Percentiles rank a stretch among this genome's conserved stretches.
Evolutionary conservation across 306 rosid genomes (phyloP).

Genomic region (Hylodesmum podocarpum): DNA sequence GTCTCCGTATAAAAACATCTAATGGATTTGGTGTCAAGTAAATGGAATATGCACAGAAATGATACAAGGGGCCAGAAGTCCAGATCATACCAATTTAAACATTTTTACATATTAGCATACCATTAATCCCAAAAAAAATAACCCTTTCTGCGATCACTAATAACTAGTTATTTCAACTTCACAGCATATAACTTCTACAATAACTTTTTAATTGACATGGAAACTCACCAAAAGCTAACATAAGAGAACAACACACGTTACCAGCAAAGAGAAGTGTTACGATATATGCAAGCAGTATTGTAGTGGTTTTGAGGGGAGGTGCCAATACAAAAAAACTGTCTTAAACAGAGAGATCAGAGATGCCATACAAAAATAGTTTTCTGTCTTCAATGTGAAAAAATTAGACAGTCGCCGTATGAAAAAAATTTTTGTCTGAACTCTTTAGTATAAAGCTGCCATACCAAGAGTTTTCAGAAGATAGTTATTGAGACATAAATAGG

Average conservation of each 20-base stretch:
- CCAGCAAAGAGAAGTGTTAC: neutral
- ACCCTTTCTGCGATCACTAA: conserved; percentile 11
- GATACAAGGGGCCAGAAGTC: conserved; percentile 2
- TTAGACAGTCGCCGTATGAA: neutral
- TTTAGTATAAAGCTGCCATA: neutral
- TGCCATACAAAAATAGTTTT: neutral
- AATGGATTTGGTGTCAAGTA: conserved; percentile 2
- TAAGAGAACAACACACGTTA: conserved; percentile 14
- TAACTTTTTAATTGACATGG: neutral
- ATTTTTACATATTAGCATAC: neutral
- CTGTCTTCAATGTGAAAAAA: too few relatives aligned
- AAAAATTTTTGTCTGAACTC: neutral
- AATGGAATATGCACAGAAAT: neutral
- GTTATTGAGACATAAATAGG: neutral
- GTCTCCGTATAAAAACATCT: neutral
- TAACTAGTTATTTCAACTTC: conserved; percentile 1
- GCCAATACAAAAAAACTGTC: neutral
- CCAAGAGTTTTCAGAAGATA: neutral
- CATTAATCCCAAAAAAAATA: neutral
- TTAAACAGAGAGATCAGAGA: neutral
- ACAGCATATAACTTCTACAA: neutral
- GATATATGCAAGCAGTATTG: neutral
- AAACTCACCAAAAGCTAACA: neutral
- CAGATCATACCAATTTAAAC: conserved; percentile 20
- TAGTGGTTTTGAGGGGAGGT: neutral